These are phyloP conservation scores for Aspergillus fischeri DNA, from an alignment of 2,329 filamentous ascomycete species.

Conservation along the genomic window DNA sequence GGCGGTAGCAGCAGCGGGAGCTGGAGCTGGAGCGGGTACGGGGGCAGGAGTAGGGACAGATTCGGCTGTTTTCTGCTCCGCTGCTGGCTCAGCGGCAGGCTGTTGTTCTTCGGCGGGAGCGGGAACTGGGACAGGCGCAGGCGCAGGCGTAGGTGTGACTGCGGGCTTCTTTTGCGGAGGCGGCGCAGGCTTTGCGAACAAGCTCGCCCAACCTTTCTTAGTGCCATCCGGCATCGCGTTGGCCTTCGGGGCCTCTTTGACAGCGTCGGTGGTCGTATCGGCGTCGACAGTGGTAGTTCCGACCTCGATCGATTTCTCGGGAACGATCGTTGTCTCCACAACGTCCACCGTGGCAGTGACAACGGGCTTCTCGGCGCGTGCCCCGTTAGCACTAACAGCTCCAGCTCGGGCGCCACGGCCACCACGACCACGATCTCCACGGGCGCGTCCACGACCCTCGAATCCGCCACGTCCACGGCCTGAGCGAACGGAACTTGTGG, in stretches of 20 bases:
- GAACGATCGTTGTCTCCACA: background rate
- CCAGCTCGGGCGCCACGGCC: slow-evolving; percentile 44
- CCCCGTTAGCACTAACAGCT: slow-evolving; percentile 39
- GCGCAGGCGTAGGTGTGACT: slow-evolving; percentile 1
- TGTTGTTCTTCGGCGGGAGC: slow-evolving; percentile 1
- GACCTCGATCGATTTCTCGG: slow-evolving; percentile 17
- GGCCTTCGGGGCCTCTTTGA: slow-evolving; percentile 25
- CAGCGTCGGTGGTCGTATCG: slow-evolving; percentile 11
- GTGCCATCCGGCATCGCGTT: slow-evolving; percentile 36
- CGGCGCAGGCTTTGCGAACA: slow-evolving; percentile 63
- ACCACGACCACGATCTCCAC: slow-evolving; percentile 47
- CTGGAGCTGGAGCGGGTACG: slow-evolving; percentile 38
- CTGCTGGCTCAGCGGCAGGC: slow-evolving; percentile 6
- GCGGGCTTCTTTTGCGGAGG: slow-evolving; percentile 48
- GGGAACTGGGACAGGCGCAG: slow-evolving; percentile 2
- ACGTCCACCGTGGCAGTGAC: slow-evolving; percentile 9
- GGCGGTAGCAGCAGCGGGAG: slow-evolving; percentile 23
- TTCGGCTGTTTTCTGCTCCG: slow-evolving; percentile 9
- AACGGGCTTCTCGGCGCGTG: slow-evolving; percentile 33
- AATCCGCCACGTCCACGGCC: slow-evolving; percentile 46
- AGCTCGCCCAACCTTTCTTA: slow-evolving; percentile 64
- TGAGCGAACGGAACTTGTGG: slow-evolving; percentile 33
- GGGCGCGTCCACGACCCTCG: slow-evolving; percentile 44
- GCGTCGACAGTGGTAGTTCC: slow-evolving; percentile 18
- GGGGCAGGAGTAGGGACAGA: slow-evolving; percentile 26